phyloP scores from a whole-genome alignment of 257 asterid species.

The Gentiana macrophylla region DNA sequence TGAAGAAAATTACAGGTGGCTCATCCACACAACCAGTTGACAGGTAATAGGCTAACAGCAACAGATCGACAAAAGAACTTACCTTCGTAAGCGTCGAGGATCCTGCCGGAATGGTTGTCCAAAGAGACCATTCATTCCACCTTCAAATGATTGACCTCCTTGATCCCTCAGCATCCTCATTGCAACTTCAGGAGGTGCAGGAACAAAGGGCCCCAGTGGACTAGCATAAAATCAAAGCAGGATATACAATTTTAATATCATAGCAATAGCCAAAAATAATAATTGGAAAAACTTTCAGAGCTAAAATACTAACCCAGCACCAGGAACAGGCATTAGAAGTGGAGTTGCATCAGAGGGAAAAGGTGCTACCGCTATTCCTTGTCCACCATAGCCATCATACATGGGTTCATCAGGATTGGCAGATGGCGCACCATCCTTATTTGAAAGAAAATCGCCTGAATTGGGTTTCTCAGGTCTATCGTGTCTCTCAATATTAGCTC shows the following conservation, averaged over 20 bases:
- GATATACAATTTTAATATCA: neutral
- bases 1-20: too few species aligned
- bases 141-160: constrained; percentile 91
- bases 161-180: constrained; percentile 95
- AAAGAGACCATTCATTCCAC: constrained; percentile 67
- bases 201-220: constrained; percentile 96
- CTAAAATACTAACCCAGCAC: constrained; percentile 71
- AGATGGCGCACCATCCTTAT: constrained; percentile 41
- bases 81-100: constrained; percentile 96
- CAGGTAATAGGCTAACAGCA: too few species aligned
- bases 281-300: too few species aligned
- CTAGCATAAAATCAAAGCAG: constrained; percentile 20
- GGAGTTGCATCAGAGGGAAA: constrained; percentile 82
- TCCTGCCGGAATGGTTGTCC: constrained; percentile 75
- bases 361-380: constrained; percentile 62
- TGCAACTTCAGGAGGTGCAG: constrained; percentile 99
- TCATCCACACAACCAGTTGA: too few species aligned
- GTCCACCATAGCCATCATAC: constrained; percentile 78
- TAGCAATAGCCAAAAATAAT: too few species aligned
- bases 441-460: constrained; percentile 48
- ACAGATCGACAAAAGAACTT: constrained; percentile 8
- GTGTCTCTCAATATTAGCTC: constrained; percentile 56
- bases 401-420: constrained; percentile 66
- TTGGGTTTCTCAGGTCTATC: constrained; percentile 67
- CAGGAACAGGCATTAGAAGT: constrained; percentile 98